Percentiles rank a stretch among this genome's conserved stretches.
Evolutionary conservation across 2,329 filamentous ascomycete species (phyloP).

Genomic region (Rachicladosporium sp.): DNA sequence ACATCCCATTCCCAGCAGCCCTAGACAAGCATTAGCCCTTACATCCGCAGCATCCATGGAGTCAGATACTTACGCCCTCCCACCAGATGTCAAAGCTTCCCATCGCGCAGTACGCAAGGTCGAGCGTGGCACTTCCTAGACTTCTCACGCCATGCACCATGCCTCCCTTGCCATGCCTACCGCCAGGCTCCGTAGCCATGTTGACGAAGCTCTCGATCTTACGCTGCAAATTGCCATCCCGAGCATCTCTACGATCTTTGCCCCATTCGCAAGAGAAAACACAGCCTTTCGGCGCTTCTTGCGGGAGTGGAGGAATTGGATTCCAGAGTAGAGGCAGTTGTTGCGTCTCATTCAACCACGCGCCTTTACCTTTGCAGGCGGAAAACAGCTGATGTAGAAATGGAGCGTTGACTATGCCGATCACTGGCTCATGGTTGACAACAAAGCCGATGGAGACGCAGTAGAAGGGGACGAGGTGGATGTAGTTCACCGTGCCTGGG

Average conservation of each 20-base stretch:
- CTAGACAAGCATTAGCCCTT: constrained; percentile 4
- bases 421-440: constrained; percentile 44
- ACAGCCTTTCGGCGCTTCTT: constrained; percentile 53
- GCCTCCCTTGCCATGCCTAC: constrained; percentile 53
- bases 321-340: constrained; percentile 51
- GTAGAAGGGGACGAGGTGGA: constrained; percentile 70
- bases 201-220: constrained; percentile 67
- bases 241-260: constrained; percentile 56
- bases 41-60: no score
- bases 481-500: constrained; percentile 61
- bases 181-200: constrained; percentile 56
- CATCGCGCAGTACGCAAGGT: constrained; percentile 64
- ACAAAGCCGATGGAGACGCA: constrained; percentile 66
- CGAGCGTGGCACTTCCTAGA: constrained; percentile 60
- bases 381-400: constrained; percentile 59
- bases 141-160: constrained; percentile 71
- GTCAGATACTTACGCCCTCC: constrained; percentile 42
- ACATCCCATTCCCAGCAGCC: constrained; percentile 73
- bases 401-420: constrained; percentile 63
- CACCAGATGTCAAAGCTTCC: constrained; percentile 68
- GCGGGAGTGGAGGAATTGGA: constrained; percentile 51
- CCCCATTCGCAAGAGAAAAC: constrained; percentile 70
- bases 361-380: constrained; percentile 51
- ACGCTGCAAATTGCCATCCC: constrained; percentile 55
- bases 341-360: constrained; percentile 55